These are phyloP conservation scores for Mycena filopes DNA, from an alignment of 768 basidiomycete species.

Conservation along the genomic window DNA sequence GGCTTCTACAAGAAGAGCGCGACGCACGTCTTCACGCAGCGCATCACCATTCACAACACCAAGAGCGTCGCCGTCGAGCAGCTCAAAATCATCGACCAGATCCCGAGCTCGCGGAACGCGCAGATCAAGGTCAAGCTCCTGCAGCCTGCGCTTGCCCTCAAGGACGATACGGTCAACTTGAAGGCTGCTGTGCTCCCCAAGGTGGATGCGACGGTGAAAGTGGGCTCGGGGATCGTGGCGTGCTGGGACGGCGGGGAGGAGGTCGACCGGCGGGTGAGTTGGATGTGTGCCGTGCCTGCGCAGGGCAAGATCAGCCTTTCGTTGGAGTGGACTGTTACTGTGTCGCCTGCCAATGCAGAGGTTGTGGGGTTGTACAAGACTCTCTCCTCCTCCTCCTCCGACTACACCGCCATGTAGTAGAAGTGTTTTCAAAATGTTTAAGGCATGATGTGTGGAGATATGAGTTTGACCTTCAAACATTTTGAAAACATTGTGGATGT, in stretches of 20 bases:
- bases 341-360: slow-evolving; percentile 36
- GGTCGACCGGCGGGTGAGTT: slow-evolving; percentile 43
- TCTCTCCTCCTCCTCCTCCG: too few species aligned
- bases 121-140: slow-evolving; percentile 36
- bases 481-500: too few species aligned
- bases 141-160: slow-evolving; percentile 26
- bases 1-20: slow-evolving; percentile 49
- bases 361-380: slow-evolving; percentile 38
- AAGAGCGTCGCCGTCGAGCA: slow-evolving; percentile 42
- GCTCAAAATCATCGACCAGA: too few species aligned
- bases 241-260: slow-evolving; percentile 54
- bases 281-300: background rate
- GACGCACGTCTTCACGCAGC: slow-evolving; percentile 45
- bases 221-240: slow-evolving; percentile 42
- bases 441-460: too few species aligned
- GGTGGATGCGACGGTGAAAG: slow-evolving; percentile 39
- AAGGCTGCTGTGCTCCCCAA: background rate
- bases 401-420: too few species aligned
- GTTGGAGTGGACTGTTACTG: slow-evolving; percentile 48
- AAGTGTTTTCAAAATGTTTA: too few species aligned
- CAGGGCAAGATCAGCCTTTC: slow-evolving; percentile 1
- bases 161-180: background rate
- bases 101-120: slow-evolving; percentile 48
- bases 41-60: slow-evolving; percentile 52
- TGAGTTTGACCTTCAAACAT: too few species aligned